Percentiles rank a stretch among this genome's conserved stretches.
These are phyloP conservation scores for Komagataella kurtzmanii DNA, from an alignment of 805 yeast species.

Conservation along the genomic window DNA sequence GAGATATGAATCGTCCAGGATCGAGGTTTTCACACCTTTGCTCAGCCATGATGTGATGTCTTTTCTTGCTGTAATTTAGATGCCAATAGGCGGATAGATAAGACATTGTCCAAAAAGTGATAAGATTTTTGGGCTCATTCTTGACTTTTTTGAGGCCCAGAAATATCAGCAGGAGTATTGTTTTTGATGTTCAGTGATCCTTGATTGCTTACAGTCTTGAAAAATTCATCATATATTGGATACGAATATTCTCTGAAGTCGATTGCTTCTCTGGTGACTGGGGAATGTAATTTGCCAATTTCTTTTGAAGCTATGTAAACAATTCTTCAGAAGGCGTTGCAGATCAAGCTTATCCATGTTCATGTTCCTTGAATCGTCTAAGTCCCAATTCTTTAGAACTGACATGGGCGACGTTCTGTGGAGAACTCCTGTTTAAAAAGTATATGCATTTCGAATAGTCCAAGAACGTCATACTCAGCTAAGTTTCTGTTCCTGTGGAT, in stretches of 20 bases:
- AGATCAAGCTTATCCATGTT: background rate
- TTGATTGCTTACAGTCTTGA: constrained; percentile 15
- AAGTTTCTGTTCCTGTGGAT: background rate
- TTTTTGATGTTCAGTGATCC: constrained; percentile 25
- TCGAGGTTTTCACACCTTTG: constrained; percentile 5
- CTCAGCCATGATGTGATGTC: background rate
- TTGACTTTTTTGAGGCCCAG: constrained; percentile 38
- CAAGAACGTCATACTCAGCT: constrained; percentile 37
- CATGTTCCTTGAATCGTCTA: background rate
- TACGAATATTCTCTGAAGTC: constrained; percentile 11
- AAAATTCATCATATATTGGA: constrained; percentile 25
- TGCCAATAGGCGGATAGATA: constrained; percentile 1
- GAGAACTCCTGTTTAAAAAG: constrained; percentile 11
- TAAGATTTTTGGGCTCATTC: constrained; percentile 24
- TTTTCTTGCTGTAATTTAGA: constrained; percentile 25
- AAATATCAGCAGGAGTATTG: constrained; percentile 52
- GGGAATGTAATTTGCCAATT: constrained; percentile 13
- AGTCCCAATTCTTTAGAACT: background rate
- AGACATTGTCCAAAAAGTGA: constrained; percentile 12
- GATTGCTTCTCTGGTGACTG: constrained; percentile 8
- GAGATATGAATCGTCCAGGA: constrained; percentile 12
- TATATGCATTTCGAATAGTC: constrained; percentile 54
- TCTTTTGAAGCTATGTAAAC: no score
- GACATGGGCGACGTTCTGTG: constrained; percentile 4
- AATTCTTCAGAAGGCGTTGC: no score